A percentile compares a stretch with the other conserved stretches of the same genome.
phyloP scores from a whole-genome alignment of 371 early-diverging fungal species.

The Blastocladiella emersonii region DNA sequence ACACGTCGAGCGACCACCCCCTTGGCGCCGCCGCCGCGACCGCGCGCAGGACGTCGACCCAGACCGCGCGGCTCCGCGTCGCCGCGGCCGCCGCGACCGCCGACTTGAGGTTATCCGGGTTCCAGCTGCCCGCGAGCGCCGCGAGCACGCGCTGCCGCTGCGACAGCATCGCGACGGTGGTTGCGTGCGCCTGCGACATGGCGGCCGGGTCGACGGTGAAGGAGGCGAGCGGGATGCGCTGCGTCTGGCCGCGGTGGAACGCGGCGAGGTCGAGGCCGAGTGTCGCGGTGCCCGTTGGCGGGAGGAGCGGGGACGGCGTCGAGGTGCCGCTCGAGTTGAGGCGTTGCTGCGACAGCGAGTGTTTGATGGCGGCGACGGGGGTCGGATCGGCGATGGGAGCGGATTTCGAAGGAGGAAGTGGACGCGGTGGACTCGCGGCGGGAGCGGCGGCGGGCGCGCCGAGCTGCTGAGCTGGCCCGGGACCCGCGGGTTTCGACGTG shows the following conservation, averaged over 20 bases:
- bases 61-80: not conserved
- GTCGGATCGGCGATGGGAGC: too few species aligned
- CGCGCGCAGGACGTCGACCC: not conserved
- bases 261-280: not conserved
- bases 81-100: not conserved
- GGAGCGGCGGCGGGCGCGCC: too few species aligned
- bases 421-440: too few species aligned
- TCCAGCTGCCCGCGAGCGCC: not conserved
- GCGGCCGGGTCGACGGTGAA: not conserved
- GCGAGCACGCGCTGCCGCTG: not conserved
- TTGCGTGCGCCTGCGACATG: not conserved
- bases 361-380: too few species aligned
- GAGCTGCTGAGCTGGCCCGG: too few species aligned
- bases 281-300: not conserved
- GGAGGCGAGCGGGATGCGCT: not conserved
- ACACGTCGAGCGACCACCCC: conserved; percentile 1
- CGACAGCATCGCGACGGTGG: not conserved
- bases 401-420: too few species aligned
- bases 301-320: too few species aligned
- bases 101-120: not conserved
- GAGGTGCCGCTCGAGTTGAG: too few species aligned
- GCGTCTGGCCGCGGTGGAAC: not conserved
- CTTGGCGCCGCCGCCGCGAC: not conserved
- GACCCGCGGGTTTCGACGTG: too few species aligned
- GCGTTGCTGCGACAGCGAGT: too few species aligned